These are phyloP conservation scores for Piper betle DNA, from an alignment of 164 flowering plant genomes.

Conservation along the genomic window DNA sequence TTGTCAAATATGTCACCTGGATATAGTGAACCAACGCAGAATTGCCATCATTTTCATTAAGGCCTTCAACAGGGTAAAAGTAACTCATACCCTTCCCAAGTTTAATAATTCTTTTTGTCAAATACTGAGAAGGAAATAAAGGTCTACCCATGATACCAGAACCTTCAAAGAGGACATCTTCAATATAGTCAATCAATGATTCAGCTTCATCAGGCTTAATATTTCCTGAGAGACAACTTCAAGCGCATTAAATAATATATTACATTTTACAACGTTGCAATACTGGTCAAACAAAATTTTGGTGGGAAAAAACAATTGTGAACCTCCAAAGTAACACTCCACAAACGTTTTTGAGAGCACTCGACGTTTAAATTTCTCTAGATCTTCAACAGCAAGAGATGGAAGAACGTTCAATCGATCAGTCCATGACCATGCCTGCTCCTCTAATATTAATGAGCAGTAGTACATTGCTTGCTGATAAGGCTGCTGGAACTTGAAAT, in stretches of 20 bases:
- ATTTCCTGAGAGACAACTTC: constrained; percentile 41
- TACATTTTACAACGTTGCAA: neutral
- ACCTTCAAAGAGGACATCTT: constrained; percentile 53
- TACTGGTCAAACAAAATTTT: neutral
- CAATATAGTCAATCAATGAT: constrained; percentile 53
- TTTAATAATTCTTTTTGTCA: constrained; percentile 67
- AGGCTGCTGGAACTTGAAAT: constrained; percentile 85
- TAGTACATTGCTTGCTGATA: constrained; percentile 83
- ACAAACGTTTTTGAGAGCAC: constrained; percentile 71
- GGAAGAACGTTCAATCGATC: constrained; percentile 74
- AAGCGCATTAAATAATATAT: neutral
- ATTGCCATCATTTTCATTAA: constrained; percentile 78
- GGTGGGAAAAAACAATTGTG: neutral
- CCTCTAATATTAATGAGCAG: constrained; percentile 62
- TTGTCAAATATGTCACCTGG: constrained; percentile 39
- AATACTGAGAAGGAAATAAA: constrained; percentile 66
- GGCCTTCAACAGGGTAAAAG: constrained; percentile 49
- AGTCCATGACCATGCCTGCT: constrained; percentile 73
- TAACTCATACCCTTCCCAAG: constrained; percentile 48
- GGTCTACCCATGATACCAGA: constrained; percentile 43
- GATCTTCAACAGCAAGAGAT: constrained; percentile 51
- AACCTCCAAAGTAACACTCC: constrained; percentile 86
- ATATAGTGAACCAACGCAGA: constrained; percentile 82
- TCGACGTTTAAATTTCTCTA: constrained; percentile 46
- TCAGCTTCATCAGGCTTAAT: constrained; percentile 65